A percentile compares a stretch with the other conserved stretches of the same genome.
phyloP scores from a whole-genome alignment of 1,284 basidiomycete genomes.

The Volvariella surrecta region DNA sequence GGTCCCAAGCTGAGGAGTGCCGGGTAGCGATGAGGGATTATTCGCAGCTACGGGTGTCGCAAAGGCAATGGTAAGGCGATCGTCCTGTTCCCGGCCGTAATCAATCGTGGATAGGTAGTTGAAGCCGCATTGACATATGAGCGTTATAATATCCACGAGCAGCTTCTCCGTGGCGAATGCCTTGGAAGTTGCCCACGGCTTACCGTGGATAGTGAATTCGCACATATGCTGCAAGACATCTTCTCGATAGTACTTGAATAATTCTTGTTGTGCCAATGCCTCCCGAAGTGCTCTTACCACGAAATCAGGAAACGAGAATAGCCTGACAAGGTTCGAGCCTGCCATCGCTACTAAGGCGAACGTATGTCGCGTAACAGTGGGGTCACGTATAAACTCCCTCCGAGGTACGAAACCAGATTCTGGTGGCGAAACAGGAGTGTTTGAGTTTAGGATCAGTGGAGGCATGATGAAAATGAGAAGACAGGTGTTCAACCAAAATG shows the following conservation, averaged over 20 bases:
- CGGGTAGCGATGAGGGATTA: slow-evolving; percentile 19
- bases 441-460: slow-evolving; percentile 17
- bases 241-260: slow-evolving; percentile 42
- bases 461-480: slow-evolving; percentile 4
- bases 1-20: slow-evolving; percentile 21
- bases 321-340: slow-evolving; percentile 49
- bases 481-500: background rate
- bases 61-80: slow-evolving; percentile 62
- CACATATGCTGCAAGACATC: slow-evolving; percentile 48
- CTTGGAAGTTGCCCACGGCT: slow-evolving; percentile 66
- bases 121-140: slow-evolving; percentile 57
- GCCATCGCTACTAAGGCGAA: slow-evolving; percentile 65
- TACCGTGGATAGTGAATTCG: slow-evolving; percentile 58
- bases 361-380: slow-evolving; percentile 38
- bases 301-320: slow-evolving; percentile 55
- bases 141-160: slow-evolving; percentile 53
- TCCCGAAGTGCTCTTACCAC: slow-evolving; percentile 44
- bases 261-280: slow-evolving; percentile 39
- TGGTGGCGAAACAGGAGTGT: slow-evolving; percentile 17
- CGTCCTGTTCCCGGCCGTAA: slow-evolving; percentile 69
- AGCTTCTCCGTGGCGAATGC: slow-evolving; percentile 57
- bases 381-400: slow-evolving; percentile 61
- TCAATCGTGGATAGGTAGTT: slow-evolving; percentile 60
- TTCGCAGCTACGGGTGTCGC: slow-evolving; percentile 34
- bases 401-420: slow-evolving; percentile 50